phyloP scores from a whole-genome alignment of 176 grass and related monocot species.

The bread wheat (Triticum aestivum) region DNA sequence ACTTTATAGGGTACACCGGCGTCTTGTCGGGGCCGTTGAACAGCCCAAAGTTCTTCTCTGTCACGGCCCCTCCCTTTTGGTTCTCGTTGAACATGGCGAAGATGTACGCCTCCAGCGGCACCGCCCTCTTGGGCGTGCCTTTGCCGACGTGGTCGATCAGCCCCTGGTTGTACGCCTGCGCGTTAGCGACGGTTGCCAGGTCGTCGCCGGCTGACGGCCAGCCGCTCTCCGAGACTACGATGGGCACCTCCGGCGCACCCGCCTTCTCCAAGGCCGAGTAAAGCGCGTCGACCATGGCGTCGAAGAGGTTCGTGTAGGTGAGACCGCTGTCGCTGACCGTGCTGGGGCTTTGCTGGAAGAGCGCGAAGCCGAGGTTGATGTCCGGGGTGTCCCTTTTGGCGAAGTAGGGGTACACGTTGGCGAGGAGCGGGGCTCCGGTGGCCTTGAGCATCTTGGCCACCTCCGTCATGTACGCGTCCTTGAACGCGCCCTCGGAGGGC shows the following conservation, averaged over 20 bases:
- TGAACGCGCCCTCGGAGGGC: slow-evolving; percentile 22
- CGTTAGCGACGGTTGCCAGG: slow-evolving; percentile 51
- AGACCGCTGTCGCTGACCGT: not conserved
- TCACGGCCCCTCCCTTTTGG: not conserved
- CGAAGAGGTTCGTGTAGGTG: slow-evolving; percentile 47
- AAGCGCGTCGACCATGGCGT: slow-evolving; percentile 43
- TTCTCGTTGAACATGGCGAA: slow-evolving; percentile 65
- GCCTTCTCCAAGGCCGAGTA: slow-evolving; percentile 62
- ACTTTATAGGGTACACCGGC: slow-evolving; percentile 28
- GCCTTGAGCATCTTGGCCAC: slow-evolving; percentile 17
- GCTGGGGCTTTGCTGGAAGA: slow-evolving; percentile 5
- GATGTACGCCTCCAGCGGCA: slow-evolving; percentile 16
- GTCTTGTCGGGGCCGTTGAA: slow-evolving; percentile 27
- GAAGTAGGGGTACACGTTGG: slow-evolving; percentile 53
- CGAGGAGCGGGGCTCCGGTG: slow-evolving; percentile 27
- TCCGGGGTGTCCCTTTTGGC: not conserved
- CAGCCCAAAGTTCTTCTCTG: slow-evolving; percentile 45
- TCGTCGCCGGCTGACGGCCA: slow-evolving; percentile 75
- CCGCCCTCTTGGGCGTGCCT: slow-evolving; percentile 25
- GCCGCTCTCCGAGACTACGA: slow-evolving; percentile 84
- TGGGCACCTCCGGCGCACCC: slow-evolving; percentile 27
- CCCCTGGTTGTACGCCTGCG: slow-evolving; percentile 39
- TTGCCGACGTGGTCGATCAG: slow-evolving; percentile 32
- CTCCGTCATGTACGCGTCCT: not conserved
- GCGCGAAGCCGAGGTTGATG: slow-evolving; percentile 13